phyloP scores from a whole-genome alignment of 2,329 filamentous ascomycete species.

The Dothideomycetes sp. region DNA sequence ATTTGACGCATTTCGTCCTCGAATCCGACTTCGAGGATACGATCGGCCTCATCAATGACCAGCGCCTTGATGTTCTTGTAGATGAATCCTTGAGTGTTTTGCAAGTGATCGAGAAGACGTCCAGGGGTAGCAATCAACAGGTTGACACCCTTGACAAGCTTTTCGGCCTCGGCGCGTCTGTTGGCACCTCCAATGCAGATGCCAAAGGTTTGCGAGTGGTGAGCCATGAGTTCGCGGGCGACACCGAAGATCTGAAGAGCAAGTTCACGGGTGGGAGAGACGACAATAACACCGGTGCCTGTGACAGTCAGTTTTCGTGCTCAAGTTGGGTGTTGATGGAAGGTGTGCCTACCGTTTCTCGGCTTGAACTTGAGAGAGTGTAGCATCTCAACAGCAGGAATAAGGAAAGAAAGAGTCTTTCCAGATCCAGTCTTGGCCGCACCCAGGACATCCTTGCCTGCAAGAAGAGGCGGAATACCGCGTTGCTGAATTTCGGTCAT shows the following conservation, averaged over 20 bases:
- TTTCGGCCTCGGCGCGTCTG: slow-evolving; percentile 79
- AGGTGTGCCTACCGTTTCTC: slow-evolving; percentile 62
- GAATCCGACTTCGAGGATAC: slow-evolving; percentile 94
- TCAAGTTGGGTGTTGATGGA: too few species aligned
- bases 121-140: slow-evolving; percentile 89
- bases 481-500: slow-evolving; percentile 94
- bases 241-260: slow-evolving; percentile 95
- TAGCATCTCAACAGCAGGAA: slow-evolving; percentile 90
- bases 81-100: slow-evolving; percentile 78
- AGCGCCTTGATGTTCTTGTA: slow-evolving; percentile 91
- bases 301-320: too few species aligned
- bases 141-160: slow-evolving; percentile 89
- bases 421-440: slow-evolving; percentile 94
- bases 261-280: slow-evolving; percentile 86
- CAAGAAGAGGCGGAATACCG: slow-evolving; percentile 77
- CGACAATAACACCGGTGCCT: slow-evolving; percentile 72
- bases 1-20: slow-evolving; percentile 98
- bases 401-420: slow-evolving; percentile 90
- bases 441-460: slow-evolving; percentile 84
- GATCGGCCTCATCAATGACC: slow-evolving; percentile 92
- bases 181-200: slow-evolving; percentile 96
- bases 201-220: slow-evolving; percentile 90
- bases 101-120: slow-evolving; percentile 82
- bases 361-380: slow-evolving; percentile 87
- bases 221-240: slow-evolving; percentile 80